Evolutionary conservation across 2,329 filamentous ascomycete genomes (phyloP), one percentile per base, ranked within the genome.

Genomic region (Acrodontium crateriforme): DNA sequence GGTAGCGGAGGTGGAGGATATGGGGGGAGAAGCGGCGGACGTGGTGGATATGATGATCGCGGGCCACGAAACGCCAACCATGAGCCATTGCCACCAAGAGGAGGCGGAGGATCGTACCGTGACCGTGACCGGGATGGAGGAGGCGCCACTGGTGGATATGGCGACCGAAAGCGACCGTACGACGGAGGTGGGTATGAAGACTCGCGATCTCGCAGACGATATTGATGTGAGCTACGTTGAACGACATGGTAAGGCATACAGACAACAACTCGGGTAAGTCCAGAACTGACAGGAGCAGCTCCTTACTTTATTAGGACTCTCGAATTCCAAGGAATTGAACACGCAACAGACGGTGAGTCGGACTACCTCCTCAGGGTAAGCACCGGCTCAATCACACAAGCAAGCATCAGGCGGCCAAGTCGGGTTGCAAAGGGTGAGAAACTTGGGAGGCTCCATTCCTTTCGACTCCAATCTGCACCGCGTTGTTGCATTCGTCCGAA

Each of bases 131-230:
- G 24, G 10, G 31, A 27, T 15, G 23, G 25, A 7, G 21, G 25
- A 18, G 26, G 30, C 14, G 28, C 19, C n/a, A 17, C 19, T 10
- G 46, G 50, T 26, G 33, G 40, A 32, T 56, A 60, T 39, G 59
- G 65, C 27, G 67, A 65, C 32, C 53, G 66, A 24, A 66, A 69
- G 54, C 54, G 66, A 46, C 55, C 53, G 28, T 83, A 79, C 55
- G 84, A 91, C 28, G 78, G 78, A 49, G 74, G 47, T 51, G 69
- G 71, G 40, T 77, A 85, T 58, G 83, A 93, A 49, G 85, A 93
- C 55, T 62, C 65, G 27, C 65, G 71, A 42, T 63, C 61, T 44
- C 65, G 69, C 50, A 62, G 71, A 48, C 62, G 71, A 49, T 76
- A 74, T 51, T 74, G 34, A 39, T 23, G 16, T 21, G 28, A 27